These are phyloP conservation scores for Pseudocercospora fijiensis DNA, from an alignment of 2,329 filamentous ascomycete genomes.

Conservation along the genomic window DNA sequence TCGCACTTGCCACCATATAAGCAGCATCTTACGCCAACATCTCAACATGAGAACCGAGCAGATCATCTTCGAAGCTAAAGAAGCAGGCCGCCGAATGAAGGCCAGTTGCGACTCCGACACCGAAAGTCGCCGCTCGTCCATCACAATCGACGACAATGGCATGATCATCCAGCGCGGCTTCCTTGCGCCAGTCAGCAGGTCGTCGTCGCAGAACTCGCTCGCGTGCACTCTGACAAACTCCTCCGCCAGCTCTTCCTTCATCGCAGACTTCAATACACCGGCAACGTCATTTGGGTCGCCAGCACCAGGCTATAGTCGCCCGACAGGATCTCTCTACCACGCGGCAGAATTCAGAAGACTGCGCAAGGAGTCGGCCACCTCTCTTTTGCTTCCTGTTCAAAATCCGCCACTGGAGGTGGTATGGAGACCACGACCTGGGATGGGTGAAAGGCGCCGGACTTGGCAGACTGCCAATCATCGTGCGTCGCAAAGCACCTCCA, in stretches of 20 bases:
- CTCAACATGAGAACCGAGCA: slow-evolving; percentile 12
- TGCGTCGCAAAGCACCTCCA: background rate
- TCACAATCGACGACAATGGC: slow-evolving; percentile 23
- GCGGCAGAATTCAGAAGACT: slow-evolving; percentile 14
- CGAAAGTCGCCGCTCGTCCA: slow-evolving; percentile 20
- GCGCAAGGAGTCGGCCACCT: slow-evolving; percentile 11
- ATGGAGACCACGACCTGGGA: background rate
- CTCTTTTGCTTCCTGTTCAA: slow-evolving; percentile 14
- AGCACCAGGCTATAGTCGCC: slow-evolving; percentile 13
- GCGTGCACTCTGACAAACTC: slow-evolving; percentile 11
- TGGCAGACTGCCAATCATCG: slow-evolving; percentile 7
- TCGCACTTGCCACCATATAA: background rate
- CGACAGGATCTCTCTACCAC: slow-evolving; percentile 13
- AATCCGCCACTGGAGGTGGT: background rate
- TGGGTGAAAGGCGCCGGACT: slow-evolving; percentile 13
- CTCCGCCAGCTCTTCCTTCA: slow-evolving; percentile 14
- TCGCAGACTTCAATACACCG: slow-evolving; percentile 16
- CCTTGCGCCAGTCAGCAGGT: slow-evolving; percentile 19
- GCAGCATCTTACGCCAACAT: background rate
- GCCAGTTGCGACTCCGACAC: slow-evolving; percentile 5
- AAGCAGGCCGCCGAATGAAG: slow-evolving; percentile 20
- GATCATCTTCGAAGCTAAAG: slow-evolving; percentile 23
- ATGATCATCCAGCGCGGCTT: slow-evolving; percentile 28
- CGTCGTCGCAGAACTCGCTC: slow-evolving; percentile 21
- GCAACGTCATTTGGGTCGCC: slow-evolving; percentile 16